Evolutionary conservation across 106 monocot genomes (phyloP).

Genomic region (Chionographis japonica): DNA sequence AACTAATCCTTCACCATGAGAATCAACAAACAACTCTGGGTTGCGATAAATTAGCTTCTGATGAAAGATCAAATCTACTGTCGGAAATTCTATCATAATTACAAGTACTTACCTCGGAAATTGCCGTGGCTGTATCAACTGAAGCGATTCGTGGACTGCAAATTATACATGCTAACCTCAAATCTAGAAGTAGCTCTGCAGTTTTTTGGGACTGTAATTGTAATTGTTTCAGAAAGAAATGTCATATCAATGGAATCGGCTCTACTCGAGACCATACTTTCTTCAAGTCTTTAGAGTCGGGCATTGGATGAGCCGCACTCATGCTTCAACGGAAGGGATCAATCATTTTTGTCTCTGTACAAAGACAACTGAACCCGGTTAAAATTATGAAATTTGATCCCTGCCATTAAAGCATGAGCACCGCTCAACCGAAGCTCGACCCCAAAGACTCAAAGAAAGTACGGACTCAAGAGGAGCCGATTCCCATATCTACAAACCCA

Average conservation of each 20-base stretch:
- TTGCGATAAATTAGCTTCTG: not conserved
- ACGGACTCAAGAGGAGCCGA: not conserved
- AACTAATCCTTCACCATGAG: conserved; percentile 12
- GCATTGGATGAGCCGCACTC: not conserved
- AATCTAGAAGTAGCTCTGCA: conserved; percentile 83
- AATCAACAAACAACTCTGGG: conserved; percentile 4
- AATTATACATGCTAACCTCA: conserved; percentile 59
- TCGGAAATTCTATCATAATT: not conserved
- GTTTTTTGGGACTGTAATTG: conserved; percentile 84
- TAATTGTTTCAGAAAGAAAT: not conserved
- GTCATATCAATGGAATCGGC: not conserved
- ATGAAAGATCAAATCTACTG: not conserved
- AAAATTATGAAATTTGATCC: too few species aligned
- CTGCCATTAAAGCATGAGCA: too few species aligned
- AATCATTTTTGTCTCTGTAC: too few species aligned
- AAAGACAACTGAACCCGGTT: too few species aligned
- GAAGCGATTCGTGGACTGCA: conserved; percentile 72
- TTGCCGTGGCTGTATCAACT: conserved; percentile 70
- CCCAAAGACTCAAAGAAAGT: too few species aligned
- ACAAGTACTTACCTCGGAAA: conserved; percentile 56
- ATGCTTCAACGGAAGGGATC: not conserved
- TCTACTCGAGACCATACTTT: too few species aligned
- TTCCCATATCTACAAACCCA: not conserved
- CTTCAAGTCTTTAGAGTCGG: too few species aligned
- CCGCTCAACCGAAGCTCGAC: too few species aligned